Percentiles rank a stretch among this genome's conserved stretches.
These are phyloP conservation scores for Neofusicoccum ribis DNA, from an alignment of 2,329 filamentous ascomycete genomes.

Conservation along the genomic window DNA sequence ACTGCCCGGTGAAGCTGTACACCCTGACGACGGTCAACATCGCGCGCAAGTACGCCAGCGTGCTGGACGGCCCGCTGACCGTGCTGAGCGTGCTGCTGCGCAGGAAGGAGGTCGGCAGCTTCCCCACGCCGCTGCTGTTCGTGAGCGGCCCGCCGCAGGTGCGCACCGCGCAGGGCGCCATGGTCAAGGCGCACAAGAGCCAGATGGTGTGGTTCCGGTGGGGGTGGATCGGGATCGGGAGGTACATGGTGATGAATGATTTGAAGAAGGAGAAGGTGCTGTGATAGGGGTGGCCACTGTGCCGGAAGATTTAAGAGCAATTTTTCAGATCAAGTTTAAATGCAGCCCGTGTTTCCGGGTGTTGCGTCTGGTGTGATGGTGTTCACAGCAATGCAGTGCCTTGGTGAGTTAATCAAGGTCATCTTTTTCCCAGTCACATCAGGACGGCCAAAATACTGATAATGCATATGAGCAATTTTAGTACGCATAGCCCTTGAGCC, in stretches of 20 bases:
- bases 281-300: slow-evolving; percentile 3
- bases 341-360: too few species aligned
- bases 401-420: too few species aligned
- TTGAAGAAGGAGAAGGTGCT: slow-evolving; percentile 60
- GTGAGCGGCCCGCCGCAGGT: slow-evolving; percentile 66
- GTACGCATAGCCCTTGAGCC: too few species aligned
- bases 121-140: slow-evolving; percentile 63
- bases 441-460: too few species aligned
- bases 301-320: too few species aligned
- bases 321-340: too few species aligned
- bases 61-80: slow-evolving; percentile 75
- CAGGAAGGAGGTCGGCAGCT: slow-evolving; percentile 54
- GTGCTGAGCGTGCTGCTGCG: slow-evolving; percentile 57
- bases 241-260: slow-evolving; percentile 97
- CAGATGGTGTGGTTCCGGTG: slow-evolving; percentile 99
- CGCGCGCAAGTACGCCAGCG: slow-evolving; percentile 75
- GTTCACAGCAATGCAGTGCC: too few species aligned
- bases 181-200: slow-evolving; percentile 86
- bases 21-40: slow-evolving; percentile 74
- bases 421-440: too few species aligned
- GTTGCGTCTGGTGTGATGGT: too few species aligned
- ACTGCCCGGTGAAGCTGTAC: slow-evolving; percentile 79
- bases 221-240: slow-evolving; percentile 86
- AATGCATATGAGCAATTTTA: too few species aligned
- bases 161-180: slow-evolving; percentile 74